Evolutionary conservation across 108 stramenopile genomes (phyloP).

Genomic region (Nitzschia inconspicua): DNA sequence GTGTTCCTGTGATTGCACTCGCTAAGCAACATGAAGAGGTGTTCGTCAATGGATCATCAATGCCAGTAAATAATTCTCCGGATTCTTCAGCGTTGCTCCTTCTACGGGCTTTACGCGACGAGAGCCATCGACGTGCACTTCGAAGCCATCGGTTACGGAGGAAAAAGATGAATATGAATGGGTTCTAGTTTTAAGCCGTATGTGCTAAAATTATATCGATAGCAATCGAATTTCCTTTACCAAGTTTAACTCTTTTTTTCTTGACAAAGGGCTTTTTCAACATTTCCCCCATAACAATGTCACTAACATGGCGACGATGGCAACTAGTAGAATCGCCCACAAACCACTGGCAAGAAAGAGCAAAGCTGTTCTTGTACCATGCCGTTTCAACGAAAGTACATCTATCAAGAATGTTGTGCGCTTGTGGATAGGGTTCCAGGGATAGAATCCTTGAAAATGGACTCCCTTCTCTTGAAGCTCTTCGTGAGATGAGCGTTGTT

Average conservation of each 20-base stretch:
- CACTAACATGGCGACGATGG: not conserved
- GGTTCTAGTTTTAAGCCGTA: too few relatives aligned
- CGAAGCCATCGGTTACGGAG: not conserved
- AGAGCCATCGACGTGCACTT: slow-evolving; percentile 68
- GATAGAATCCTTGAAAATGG: not conserved
- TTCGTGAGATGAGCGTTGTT: too few relatives aligned
- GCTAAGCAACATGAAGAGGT: slow-evolving; percentile 58
- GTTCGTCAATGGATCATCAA: slow-evolving; percentile 14
- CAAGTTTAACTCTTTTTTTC: not conserved
- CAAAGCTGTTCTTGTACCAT: not conserved
- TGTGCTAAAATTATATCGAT: too few relatives aligned
- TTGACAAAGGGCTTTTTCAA: not conserved
- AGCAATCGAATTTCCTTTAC: too few relatives aligned
- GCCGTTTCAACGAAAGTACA: slow-evolving; percentile 4
- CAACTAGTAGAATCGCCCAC: not conserved
- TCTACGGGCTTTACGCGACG: slow-evolving; percentile 58
- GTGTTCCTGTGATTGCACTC: slow-evolving; percentile 42
- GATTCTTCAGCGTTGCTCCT: slow-evolving; percentile 55
- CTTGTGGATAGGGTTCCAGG: slow-evolving; percentile 36
- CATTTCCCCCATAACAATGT: not conserved
- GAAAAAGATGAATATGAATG: slow-evolving; percentile 1
- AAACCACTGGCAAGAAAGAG: not conserved
- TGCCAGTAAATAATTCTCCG: slow-evolving; percentile 39
- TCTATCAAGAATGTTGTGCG: slow-evolving; percentile 35
- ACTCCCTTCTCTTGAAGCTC: not conserved